A percentile compares a stretch with the other conserved stretches of the same genome.
Evolutionary conservation across 768 basidiomycete species (phyloP).

Genomic region (Gautieria morchelliformis): DNA sequence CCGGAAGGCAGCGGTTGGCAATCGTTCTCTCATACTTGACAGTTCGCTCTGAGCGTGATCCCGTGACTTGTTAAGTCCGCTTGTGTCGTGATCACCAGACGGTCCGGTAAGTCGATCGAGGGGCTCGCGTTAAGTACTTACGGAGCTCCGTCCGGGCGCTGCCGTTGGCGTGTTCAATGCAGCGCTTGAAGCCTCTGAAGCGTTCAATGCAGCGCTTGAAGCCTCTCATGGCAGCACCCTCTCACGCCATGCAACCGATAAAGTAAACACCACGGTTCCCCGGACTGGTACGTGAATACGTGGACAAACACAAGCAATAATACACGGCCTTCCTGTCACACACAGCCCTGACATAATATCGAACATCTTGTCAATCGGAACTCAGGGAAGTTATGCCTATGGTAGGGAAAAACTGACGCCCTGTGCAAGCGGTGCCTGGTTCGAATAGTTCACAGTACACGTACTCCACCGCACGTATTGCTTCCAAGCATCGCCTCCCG

Average conservation of each 20-base stretch:
- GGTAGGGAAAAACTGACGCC: slow-evolving; percentile 63
- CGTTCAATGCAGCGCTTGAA: no score
- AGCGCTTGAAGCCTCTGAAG: no score
- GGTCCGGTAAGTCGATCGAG: no score
- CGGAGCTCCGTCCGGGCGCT: no score
- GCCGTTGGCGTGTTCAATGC: no score
- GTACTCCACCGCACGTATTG: slow-evolving; percentile 90
- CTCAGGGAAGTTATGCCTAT: neutral
- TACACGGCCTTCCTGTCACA: neutral
- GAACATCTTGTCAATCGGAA: neutral
- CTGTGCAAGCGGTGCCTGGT: slow-evolving; percentile 84
- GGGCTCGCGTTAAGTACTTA: no score
- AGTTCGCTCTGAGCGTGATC: no score
- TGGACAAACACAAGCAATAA: neutral
- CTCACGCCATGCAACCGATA: neutral
- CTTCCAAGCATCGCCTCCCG: slow-evolving; percentile 98
- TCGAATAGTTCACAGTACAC: slow-evolving; percentile 89
- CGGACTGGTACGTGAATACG: neutral
- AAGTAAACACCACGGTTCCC: neutral
- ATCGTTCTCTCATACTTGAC: no score
- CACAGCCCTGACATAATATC: neutral
- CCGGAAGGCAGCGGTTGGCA: no score
- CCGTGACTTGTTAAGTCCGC: no score
- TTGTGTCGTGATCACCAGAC: no score
- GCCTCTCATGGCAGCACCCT: neutral